Base-by-base conservation (phyloP, 2,329 filamentous ascomycete species). In the Xylaria sp. region DNA sequence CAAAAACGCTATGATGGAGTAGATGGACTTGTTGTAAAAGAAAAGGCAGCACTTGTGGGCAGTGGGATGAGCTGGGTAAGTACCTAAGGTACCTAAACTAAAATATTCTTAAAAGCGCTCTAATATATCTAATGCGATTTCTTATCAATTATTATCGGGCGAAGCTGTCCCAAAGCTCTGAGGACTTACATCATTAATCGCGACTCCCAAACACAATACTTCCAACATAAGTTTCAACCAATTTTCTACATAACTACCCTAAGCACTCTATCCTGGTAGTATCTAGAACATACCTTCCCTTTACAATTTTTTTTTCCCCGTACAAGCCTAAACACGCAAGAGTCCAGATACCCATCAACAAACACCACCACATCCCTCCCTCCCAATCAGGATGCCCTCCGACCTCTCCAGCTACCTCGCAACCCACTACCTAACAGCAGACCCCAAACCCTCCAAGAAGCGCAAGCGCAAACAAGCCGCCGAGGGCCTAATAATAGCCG, bases 361-460 rank as follows among this genome's bases (percentile, higher is more conserved):
- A 32, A n/a, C 51, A 37, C 40, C 29, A 13, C 63, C 32, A 18
- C 42, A 9, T 8, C 37, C 23, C 63, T 5, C 61, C 50, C 60
- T 35, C 69, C 51, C 6, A 32, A 25, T 40, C 69, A 72, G 62
- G 18, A 89, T 88, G 87, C 81, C 86, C 51, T 83, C 84, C 69
- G 86, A 89, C 73, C 87, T 98, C 72, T 91, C 93, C 67, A 90
- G 90, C 77, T 99, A 98, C 78, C 88, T 99, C 42, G 94, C 95
- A 44, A 91, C 93, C 71, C 96, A 94, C 80, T 99, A 99, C 79
- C 90, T 99, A 59, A 83, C 86, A 64, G 83, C 86, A 48, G 86
- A 89, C 69, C 80, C 84, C 5, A 88, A 87, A 71, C 84, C 87
- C 21, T 75, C 82, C 58, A 91, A 91, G 77, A 91, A 91, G 78